phyloP scores from a whole-genome alignment of 805 yeast genomes.

The Yarrowia hollandica region DNA sequence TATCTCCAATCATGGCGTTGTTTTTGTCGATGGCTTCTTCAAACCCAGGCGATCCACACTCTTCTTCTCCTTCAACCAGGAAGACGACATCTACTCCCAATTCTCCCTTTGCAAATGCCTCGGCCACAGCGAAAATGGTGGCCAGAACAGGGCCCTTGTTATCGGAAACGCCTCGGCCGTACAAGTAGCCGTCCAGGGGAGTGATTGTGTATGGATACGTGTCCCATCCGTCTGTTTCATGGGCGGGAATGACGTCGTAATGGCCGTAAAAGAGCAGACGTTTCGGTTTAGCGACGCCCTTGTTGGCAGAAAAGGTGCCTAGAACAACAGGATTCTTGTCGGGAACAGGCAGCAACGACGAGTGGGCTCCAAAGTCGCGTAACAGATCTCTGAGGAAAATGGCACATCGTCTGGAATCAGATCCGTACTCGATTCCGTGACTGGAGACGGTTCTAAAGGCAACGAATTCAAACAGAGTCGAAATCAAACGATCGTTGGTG shows the following conservation, averaged over 20 bases:
- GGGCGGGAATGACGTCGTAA: constrained; percentile 89
- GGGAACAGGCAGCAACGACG: constrained; percentile 69
- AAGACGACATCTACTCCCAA: constrained; percentile 76
- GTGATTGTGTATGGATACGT: constrained; percentile 76
- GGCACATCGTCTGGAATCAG: constrained; percentile 86
- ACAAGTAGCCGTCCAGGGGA: constrained; percentile 78
- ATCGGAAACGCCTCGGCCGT: constrained; percentile 92
- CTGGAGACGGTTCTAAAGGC: constrained; percentile 77
- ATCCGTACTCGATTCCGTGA: constrained; percentile 63
- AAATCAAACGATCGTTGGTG: constrained; percentile 63
- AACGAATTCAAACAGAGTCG: constrained; percentile 60
- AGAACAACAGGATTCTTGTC: constrained; percentile 77
- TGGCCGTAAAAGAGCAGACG: constrained; percentile 89
- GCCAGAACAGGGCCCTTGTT: constrained; percentile 93
- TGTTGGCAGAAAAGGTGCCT: constrained; percentile 58
- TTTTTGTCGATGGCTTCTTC: constrained; percentile 63
- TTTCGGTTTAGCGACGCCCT: constrained; percentile 22
- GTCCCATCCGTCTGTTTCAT: constrained; percentile 59
- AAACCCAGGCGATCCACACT: constrained; percentile 86
- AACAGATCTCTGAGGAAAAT: constrained; percentile 63
- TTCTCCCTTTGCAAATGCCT: constrained; percentile 52
- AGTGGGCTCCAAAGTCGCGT: constrained; percentile 60
- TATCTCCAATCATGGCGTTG: constrained; percentile 83
- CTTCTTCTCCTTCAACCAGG: constrained; percentile 93
- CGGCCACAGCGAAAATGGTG: constrained; percentile 82